These are phyloP conservation scores for Pseudogymnoascus sp. DNA, from an alignment of 2,329 filamentous ascomycete species.

Conservation along the genomic window DNA sequence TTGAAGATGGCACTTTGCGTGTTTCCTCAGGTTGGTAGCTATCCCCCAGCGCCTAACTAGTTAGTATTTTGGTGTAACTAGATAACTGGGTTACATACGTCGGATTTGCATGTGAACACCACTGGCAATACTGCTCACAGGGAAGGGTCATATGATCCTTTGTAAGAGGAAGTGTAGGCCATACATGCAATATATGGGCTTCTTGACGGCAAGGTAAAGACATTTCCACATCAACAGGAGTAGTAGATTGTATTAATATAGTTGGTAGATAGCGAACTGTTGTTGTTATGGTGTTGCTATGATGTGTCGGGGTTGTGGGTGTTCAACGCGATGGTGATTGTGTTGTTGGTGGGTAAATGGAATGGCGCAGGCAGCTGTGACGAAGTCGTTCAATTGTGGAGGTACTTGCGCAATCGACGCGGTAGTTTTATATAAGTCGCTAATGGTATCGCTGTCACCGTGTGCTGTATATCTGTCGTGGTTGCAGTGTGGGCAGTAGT, in stretches of 20 bases:
- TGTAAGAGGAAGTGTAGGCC: background rate
- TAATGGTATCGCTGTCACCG: background rate
- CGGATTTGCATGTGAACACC: background rate
- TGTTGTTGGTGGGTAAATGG: background rate
- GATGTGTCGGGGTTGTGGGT: background rate
- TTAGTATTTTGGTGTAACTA: background rate
- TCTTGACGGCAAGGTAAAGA: background rate
- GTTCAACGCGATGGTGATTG: background rate
- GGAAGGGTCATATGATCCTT: background rate
- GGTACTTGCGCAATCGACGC: background rate
- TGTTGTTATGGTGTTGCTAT: background rate
- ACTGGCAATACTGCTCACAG: background rate
- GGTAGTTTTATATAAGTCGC: background rate
- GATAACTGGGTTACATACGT: background rate
- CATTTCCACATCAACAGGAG: background rate
- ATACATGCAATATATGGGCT: background rate
- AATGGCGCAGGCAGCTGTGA: background rate
- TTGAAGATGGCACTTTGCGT: background rate
- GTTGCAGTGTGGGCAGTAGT: too few relatives aligned
- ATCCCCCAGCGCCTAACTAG: background rate
- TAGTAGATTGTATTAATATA: background rate
- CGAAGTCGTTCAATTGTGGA: background rate
- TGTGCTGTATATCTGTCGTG: background rate
- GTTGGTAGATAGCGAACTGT: background rate
- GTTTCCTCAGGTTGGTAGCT: background rate